Conservation (phyloP, 306 rosid genomes). For the Vigna angularis region DNA sequence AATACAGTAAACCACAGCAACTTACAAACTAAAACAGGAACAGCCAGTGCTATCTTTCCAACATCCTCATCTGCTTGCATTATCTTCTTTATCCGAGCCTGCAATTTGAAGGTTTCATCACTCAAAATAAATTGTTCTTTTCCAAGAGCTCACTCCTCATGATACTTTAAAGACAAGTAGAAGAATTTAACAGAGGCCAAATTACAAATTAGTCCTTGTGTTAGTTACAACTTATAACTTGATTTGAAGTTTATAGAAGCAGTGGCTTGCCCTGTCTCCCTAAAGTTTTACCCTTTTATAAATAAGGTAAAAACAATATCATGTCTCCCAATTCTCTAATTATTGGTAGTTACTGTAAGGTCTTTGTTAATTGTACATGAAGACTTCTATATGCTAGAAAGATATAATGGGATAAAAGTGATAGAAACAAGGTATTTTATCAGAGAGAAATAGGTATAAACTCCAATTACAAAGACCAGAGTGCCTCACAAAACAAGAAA, state of each 20-base stretch:
- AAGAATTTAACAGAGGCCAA: not conserved
- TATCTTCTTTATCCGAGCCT: conserved; percentile 98
- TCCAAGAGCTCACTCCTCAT: conserved; percentile 9
- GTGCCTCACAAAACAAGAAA: not conserved
- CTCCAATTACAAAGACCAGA: not conserved
- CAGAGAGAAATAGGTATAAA: not conserved
- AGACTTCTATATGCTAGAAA: not conserved
- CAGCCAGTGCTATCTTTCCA: conserved; percentile 96
- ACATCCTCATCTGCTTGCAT: conserved; percentile 99
- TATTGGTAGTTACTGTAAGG: not conserved
- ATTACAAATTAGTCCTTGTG: conserved; percentile 22
- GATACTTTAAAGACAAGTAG: conserved; percentile 17
- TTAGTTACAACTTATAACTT: conserved; percentile 12
- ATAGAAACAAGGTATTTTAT: not conserved
- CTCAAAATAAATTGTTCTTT: conserved; percentile 32
- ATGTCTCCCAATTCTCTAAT: conserved; percentile 7
- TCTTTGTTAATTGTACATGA: not conserved
- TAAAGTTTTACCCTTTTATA: not conserved
- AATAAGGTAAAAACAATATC: not conserved
- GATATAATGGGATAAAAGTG: not conserved
- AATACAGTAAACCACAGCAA: conserved; percentile 37
- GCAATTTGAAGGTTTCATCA: conserved; percentile 44
- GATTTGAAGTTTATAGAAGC: not conserved
- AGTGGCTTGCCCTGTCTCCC: not conserved
- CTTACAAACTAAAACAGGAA: conserved; percentile 99